These are phyloP conservation scores for Turnera subulata DNA, from an alignment of 345 rosid genomes.

Conservation along the genomic window DNA sequence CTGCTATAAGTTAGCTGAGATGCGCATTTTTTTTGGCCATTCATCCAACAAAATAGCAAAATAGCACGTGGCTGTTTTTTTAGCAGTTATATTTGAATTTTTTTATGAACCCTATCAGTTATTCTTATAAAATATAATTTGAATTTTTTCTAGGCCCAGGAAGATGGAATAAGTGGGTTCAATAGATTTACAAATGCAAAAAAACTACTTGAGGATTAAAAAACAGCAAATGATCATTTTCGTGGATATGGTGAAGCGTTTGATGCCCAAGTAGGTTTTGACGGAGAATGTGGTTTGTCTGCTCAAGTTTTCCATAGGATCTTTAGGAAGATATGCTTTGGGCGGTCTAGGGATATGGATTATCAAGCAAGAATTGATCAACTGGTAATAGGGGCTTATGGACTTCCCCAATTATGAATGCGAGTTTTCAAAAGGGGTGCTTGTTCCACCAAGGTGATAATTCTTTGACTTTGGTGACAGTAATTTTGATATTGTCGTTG, in stretches of 20 bases:
- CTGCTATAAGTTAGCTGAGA: too few species aligned
- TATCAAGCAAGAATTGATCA: slow-evolving; percentile 70
- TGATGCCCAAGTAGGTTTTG: slow-evolving; percentile 62
- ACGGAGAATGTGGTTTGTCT: slow-evolving; percentile 86
- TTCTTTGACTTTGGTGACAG: background rate
- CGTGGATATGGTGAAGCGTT: slow-evolving; percentile 60
- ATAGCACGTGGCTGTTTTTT: too few species aligned
- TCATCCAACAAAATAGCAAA: too few species aligned
- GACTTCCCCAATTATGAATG: slow-evolving; percentile 79
- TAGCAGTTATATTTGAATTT: too few species aligned
- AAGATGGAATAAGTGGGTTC: slow-evolving; percentile 72
- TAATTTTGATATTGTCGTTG: too few species aligned
- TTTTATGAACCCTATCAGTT: too few species aligned
- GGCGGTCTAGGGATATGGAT: slow-evolving; percentile 55
- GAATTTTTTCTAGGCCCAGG: slow-evolving; percentile 43
- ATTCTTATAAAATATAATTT: background rate
- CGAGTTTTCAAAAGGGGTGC: slow-evolving; percentile 86
- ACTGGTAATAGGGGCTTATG: slow-evolving; percentile 87
- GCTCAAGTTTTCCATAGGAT: slow-evolving; percentile 50
- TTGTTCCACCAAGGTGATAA: slow-evolving; percentile 33
- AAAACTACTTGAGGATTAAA: slow-evolving; percentile 52
- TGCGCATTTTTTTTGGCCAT: too few species aligned
- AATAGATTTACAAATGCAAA: slow-evolving; percentile 53
- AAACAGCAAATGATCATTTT: slow-evolving; percentile 55
- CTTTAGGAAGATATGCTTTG: slow-evolving; percentile 62